A percentile compares a stretch with the other conserved stretches of the same genome.
Conservation (phyloP, 163 green algal species). For the Dunaliella salina region DNA sequence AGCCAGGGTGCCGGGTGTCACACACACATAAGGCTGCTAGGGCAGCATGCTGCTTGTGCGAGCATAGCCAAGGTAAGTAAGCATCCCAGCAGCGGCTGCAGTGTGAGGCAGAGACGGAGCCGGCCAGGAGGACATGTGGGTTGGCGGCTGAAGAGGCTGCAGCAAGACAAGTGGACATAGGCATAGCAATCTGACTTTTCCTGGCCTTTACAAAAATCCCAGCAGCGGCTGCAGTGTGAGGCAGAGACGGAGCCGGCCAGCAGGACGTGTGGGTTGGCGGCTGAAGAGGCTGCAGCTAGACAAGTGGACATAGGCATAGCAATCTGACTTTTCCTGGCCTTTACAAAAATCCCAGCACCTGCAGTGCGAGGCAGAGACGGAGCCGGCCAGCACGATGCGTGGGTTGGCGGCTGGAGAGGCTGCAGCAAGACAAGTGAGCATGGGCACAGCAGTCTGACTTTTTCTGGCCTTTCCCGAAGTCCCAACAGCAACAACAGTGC, state of each 20-base stretch:
- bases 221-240: conserved; percentile 12
- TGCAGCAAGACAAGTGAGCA: too few species aligned
- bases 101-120: not conserved
- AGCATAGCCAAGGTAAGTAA: conserved; percentile 37
- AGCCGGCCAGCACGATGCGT: not conserved
- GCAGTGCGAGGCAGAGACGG: not conserved
- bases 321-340: too few species aligned
- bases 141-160: not conserved
- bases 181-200: too few species aligned
- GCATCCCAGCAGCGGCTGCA: conserved; percentile 15
- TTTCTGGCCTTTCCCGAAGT: too few species aligned
- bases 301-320: too few species aligned
- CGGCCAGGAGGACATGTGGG: not conserved
- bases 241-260: not conserved
- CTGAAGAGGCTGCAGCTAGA: too few species aligned
- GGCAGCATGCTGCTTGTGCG: conserved; percentile 38
- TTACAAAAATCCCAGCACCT: too few species aligned
- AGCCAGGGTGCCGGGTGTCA: not conserved
- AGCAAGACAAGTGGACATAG: too few species aligned
- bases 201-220: too few species aligned
- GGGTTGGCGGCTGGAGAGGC: not conserved
- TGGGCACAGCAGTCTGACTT: too few species aligned
- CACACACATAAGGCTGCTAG: conserved; percentile 11
- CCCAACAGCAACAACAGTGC: conserved; percentile 11
- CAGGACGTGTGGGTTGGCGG: not conserved